Percentiles rank a stretch among this genome's conserved stretches.
Evolutionary conservation across 2,329 filamentous ascomycete genomes (phyloP).

Genomic region (Penicillium expansum): DNA sequence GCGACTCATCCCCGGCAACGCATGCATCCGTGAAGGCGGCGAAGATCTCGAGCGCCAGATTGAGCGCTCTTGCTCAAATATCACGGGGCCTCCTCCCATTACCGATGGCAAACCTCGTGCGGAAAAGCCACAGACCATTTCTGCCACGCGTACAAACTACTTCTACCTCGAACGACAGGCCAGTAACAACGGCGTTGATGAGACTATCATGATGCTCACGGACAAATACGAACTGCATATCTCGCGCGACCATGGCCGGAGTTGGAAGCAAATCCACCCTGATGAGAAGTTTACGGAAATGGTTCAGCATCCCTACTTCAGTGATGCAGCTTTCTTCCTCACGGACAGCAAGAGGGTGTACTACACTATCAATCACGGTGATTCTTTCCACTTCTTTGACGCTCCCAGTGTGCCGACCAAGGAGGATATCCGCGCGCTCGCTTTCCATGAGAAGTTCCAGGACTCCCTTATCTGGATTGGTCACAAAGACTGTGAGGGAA

Average conservation of each 20-base stretch:
- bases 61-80: slow-evolving; percentile 72
- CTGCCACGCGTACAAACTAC: slow-evolving; percentile 56
- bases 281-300: slow-evolving; percentile 66
- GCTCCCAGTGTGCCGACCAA: slow-evolving; percentile 16
- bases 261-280: slow-evolving; percentile 62
- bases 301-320: slow-evolving; percentile 74
- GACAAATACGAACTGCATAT: slow-evolving; percentile 64
- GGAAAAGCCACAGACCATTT: slow-evolving; percentile 59
- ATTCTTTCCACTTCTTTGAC: slow-evolving; percentile 57
- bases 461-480: slow-evolving; percentile 95
- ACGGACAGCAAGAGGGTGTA: slow-evolving; percentile 66
- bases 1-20: slow-evolving; percentile 82
- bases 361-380: slow-evolving; percentile 78
- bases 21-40: slow-evolving; percentile 62
- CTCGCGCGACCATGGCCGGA: slow-evolving; percentile 83
- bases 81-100: slow-evolving; percentile 45
- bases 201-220: slow-evolving; percentile 67
- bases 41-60: slow-evolving; percentile 68
- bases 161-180: slow-evolving; percentile 78
- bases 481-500: slow-evolving; percentile 61
- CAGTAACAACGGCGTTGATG: slow-evolving; percentile 62
- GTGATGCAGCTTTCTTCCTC: slow-evolving; percentile 83
- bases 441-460: slow-evolving; percentile 80
- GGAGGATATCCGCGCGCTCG: slow-evolving; percentile 54
- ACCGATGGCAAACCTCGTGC: slow-evolving; percentile 64